Base-by-base conservation (phyloP, 2,329 filamentous ascomycete species). In the Venturia asperata region DNA sequence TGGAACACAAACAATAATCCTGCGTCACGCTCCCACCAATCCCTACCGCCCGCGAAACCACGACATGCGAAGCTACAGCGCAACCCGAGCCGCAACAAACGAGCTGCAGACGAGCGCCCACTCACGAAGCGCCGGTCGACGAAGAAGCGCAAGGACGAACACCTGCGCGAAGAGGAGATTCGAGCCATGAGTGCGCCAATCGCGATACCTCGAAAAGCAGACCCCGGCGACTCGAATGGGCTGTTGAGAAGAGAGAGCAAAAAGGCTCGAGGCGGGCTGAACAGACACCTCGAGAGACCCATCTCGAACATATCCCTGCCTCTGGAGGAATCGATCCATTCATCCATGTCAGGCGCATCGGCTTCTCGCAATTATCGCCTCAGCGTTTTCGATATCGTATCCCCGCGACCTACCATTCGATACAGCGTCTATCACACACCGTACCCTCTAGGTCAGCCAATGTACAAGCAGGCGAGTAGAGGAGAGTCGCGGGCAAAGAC, bases 81-180 rank as follows among this genome's bases (percentile, higher is more conserved):
- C 67, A 81, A 80, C 67, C 74, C 79, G 67, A 65, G 56, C 64
- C 79, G 78, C 67, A 82, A 80, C 70, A 90, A 87, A 74, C 83
- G 84, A 70, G 81, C 81, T 68, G 81, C 81, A 66, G 34, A 49
- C 19, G 84, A 86, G 62, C 79, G 79, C 6, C 75, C 79, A 30
- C 77, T 88, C 37, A 77, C 84, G 63, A 84, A 87, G 66, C 87
- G 87, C 67, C 91, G 86, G 72, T 89, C 89, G 49, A 92, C 86
- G 79, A 95, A 76, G 69, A 74, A 90, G 77, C 85, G 88, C 70
- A 87, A 87, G 71, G 87, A 88, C 70, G 90, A 95, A 68, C 85
- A 86, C 72, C 82, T 88, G 66, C 84, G 93, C 66, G 92, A 96
- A 76, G 90, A 90, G 68, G 91, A 96, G 76, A 92, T 97, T 72